These are phyloP conservation scores for Myriosclerotinia scirpicola DNA, from an alignment of 2,329 filamentous ascomycete species.

Conservation along the genomic window DNA sequence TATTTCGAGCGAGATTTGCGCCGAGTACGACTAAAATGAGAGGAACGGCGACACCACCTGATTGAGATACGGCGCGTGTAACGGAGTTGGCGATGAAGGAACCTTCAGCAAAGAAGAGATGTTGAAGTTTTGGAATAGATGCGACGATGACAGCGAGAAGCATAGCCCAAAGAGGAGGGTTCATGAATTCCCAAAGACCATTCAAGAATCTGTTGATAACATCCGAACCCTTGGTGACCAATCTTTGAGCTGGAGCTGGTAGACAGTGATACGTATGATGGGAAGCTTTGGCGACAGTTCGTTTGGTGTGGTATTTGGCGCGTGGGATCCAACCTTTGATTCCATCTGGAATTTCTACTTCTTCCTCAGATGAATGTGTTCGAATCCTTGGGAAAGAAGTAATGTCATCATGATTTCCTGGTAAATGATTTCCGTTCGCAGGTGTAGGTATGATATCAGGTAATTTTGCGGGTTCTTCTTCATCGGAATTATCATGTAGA, in stretches of 20 bases:
- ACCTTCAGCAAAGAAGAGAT: constrained; percentile 82
- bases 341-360: constrained; percentile 43
- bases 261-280: constrained; percentile 47
- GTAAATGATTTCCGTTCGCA: constrained; percentile 32
- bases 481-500: constrained; percentile 43
- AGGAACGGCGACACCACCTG: constrained; percentile 87
- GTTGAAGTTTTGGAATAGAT: constrained; percentile 78
- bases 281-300: constrained; percentile 25
- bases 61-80: constrained; percentile 81
- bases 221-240: constrained; percentile 46
- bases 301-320: constrained; percentile 41
- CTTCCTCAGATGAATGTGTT: constrained; percentile 35
- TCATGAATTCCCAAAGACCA: constrained; percentile 93
- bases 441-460: constrained; percentile 31
- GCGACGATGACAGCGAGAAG: constrained; percentile 85
- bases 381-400: constrained; percentile 62
- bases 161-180: constrained; percentile 98
- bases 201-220: constrained; percentile 53
- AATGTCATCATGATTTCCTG: constrained; percentile 46
- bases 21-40: constrained; percentile 94
- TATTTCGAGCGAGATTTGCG: constrained; percentile 91
- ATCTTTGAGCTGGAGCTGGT: constrained; percentile 53
- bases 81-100: constrained; percentile 93
- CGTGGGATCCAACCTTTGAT: constrained; percentile 46
- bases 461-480: constrained; percentile 44